Conservation (phyloP, 1,284 basidiomycete species). For the Irpex lacteus region DNA sequence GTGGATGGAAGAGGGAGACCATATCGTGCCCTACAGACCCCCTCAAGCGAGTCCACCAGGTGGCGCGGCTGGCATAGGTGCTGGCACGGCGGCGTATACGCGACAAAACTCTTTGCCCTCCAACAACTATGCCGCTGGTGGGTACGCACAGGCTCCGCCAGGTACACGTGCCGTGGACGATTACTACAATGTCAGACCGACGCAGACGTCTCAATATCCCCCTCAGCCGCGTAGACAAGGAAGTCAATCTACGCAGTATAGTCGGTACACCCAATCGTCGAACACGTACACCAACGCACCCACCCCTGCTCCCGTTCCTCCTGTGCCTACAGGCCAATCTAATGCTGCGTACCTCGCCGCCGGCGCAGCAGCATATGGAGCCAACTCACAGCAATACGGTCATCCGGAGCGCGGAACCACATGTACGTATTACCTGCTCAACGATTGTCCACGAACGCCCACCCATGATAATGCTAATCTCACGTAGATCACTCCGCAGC, state of each 20-base stretch:
- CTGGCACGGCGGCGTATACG: constrained; percentile 23
- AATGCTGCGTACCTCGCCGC: constrained; percentile 22
- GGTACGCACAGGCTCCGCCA: constrained; percentile 59
- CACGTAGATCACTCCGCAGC: constrained; percentile 49
- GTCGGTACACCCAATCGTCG: constrained; percentile 29
- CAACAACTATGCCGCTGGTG: constrained; percentile 36
- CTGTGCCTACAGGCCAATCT: constrained; percentile 15
- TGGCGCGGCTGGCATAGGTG: constrained; percentile 21
- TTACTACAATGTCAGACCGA: constrained; percentile 50
- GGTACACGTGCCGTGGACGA: constrained; percentile 73
- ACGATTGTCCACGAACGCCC: constrained; percentile 1
- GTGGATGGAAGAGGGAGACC: constrained; percentile 51
- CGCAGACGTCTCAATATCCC: constrained; percentile 38
- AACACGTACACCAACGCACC: constrained; percentile 16
- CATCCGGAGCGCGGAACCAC: constrained; percentile 52
- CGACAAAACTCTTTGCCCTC: constrained; percentile 30
- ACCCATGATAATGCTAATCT: not conserved
- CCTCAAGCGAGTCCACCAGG: constrained; percentile 13
- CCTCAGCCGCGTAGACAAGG: constrained; percentile 39
- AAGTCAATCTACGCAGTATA: constrained; percentile 40
- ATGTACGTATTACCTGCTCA: constrained; percentile 40
- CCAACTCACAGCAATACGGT: constrained; percentile 42
- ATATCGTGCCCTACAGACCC: constrained; percentile 34
- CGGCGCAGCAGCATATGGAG: constrained; percentile 18
- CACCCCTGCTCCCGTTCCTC: constrained; percentile 21